These are phyloP conservation scores for Tephrocybe sp. DNA, from an alignment of 768 basidiomycete species.

Conservation along the genomic window DNA sequence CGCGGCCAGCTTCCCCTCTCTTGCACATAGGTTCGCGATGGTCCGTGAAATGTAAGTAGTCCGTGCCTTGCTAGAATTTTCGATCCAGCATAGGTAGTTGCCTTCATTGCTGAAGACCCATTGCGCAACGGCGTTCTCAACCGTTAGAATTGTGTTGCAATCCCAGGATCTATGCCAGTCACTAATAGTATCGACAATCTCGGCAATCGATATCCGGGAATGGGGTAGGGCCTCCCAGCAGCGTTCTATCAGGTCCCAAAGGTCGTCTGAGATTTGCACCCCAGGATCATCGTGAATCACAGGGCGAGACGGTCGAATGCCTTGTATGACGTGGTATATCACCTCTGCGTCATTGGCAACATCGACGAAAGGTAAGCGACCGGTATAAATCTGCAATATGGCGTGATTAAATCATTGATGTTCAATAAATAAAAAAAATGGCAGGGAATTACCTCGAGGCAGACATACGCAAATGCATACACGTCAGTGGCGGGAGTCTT, in stretches of 20 bases:
- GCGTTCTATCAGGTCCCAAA: constrained; percentile 14
- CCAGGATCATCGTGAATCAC: constrained; percentile 10
- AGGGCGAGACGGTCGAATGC: constrained; percentile 10
- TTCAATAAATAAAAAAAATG: neutral
- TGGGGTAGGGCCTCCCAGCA: constrained; percentile 14
- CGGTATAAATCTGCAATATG: constrained; percentile 10
- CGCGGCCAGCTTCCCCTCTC: constrained; percentile 14
- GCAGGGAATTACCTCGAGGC: constrained; percentile 16
- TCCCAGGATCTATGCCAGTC: constrained; percentile 15
- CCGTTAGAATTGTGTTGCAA: neutral
- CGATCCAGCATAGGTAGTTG: constrained; percentile 16
- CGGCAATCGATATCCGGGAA: constrained; percentile 8
- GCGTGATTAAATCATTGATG: neutral
- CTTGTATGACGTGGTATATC: constrained; percentile 18
- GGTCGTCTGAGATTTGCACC: constrained; percentile 10
- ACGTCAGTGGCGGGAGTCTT: constrained; percentile 15
- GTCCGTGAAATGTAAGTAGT: constrained; percentile 14
- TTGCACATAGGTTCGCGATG: constrained; percentile 15
- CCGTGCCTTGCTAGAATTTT: constrained; percentile 13
- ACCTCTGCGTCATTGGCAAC: constrained; percentile 17
- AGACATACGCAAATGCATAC: constrained; percentile 16
- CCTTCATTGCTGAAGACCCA: constrained; percentile 18
- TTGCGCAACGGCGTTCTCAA: constrained; percentile 12
- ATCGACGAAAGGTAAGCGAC: constrained; percentile 15
- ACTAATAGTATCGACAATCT: constrained; percentile 7